Evolutionary conservation across 1,284 basidiomycete species (phyloP).

Genomic region (Cutaneotrichosporon cyanovorans): DNA sequence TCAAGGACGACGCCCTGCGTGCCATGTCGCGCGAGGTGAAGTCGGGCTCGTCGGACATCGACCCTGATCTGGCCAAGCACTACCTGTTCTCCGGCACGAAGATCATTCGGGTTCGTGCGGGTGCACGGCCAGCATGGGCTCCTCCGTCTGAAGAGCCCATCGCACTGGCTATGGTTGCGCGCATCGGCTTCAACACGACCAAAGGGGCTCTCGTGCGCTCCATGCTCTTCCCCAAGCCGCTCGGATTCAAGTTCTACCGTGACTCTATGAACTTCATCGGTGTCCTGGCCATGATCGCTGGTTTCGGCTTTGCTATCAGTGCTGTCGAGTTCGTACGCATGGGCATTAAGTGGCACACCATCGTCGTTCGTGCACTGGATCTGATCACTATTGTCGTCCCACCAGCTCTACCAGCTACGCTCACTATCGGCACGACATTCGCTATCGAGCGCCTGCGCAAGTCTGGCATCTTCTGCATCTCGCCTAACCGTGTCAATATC

Average conservation of each 20-base stretch:
- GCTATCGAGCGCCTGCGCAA: conserved; percentile 84
- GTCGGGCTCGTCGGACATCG: conserved; percentile 54
- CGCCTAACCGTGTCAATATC: conserved; percentile 91
- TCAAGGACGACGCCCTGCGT: conserved; percentile 68
- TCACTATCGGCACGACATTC: conserved; percentile 96
- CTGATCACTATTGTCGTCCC: conserved; percentile 98
- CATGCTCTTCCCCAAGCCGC: conserved; percentile 98
- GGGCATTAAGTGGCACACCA: conserved; percentile 81
- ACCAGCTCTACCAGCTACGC: conserved; percentile 90
- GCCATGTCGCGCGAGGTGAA: conserved; percentile 58
- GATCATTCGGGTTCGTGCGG: conserved; percentile 80
- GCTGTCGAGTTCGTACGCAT: conserved; percentile 88
- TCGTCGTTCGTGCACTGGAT: conserved; percentile 85
- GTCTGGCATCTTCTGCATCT: conserved; percentile 89
- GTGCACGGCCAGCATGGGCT: conserved; percentile 48
- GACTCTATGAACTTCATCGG: conserved; percentile 96
- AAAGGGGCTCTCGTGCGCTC: conserved; percentile 93
- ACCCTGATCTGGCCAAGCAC: conserved; percentile 67
- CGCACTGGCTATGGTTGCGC: conserved; percentile 80
- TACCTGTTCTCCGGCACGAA: conserved; percentile 90
- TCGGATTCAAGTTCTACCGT: conserved; percentile 95
- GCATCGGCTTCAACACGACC: conserved; percentile 95
- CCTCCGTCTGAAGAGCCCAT: conserved; percentile 52
- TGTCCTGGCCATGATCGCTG: conserved; percentile 81
- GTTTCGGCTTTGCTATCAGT: conserved; percentile 77